phyloP scores from a whole-genome alignment of 176 grass and related monocot species.

The Lolium perenne region DNA sequence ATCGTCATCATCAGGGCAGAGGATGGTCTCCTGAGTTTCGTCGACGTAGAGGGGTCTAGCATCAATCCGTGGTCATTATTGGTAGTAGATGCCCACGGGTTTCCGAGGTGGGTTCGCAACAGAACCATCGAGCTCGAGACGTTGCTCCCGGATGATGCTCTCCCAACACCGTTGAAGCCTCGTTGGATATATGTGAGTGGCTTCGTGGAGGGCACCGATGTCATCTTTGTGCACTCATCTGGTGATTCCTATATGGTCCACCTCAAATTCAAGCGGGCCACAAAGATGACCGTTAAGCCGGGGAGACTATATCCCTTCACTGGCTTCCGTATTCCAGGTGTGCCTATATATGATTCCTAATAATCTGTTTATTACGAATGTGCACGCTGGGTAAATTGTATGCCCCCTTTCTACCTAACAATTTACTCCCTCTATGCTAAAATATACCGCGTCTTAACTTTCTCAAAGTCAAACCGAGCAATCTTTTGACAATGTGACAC shows the following conservation, averaged over 20 bases:
- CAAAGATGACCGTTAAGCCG: not conserved
- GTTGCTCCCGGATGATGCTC: not conserved
- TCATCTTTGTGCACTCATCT: too few relatives aligned
- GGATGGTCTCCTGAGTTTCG: not conserved
- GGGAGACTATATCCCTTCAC: not conserved
- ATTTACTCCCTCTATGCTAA: too few relatives aligned
- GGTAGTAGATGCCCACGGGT: not conserved
- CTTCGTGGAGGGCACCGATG: not conserved
- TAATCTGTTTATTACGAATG: not conserved
- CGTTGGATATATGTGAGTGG: not conserved
- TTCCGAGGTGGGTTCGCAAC: not conserved
- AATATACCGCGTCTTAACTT: too few relatives aligned
- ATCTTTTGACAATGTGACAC: too few relatives aligned
- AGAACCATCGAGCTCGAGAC: not conserved
- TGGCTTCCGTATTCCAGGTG: not conserved
- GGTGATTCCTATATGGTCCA: not conserved
- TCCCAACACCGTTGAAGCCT: not conserved
- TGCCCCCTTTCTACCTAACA: too few relatives aligned
- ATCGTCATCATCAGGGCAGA: not conserved
- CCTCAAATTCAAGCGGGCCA: not conserved
- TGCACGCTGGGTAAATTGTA: not conserved
- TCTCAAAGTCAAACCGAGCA: too few relatives aligned
- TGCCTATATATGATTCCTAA: not conserved
- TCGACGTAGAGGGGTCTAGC: not conserved
- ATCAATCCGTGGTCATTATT: not conserved